These are phyloP conservation scores for Geotrichum restrictum DNA, from an alignment of 1,139 yeast species.

Conservation along the genomic window DNA sequence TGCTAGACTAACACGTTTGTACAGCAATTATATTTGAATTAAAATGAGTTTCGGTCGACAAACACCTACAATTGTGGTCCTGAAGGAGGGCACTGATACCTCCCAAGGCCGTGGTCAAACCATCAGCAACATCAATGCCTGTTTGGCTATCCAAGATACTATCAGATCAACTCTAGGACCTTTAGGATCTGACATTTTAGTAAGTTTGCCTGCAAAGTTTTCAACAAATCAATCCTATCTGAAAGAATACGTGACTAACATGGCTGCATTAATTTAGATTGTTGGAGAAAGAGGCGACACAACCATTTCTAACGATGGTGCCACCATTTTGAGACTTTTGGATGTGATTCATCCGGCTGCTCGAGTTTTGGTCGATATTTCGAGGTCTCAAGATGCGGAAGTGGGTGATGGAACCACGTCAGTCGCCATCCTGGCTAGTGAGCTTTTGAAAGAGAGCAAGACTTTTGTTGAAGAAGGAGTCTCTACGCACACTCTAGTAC, in stretches of 20 bases:
- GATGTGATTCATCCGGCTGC: slow-evolving; percentile 99
- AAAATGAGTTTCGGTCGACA: slow-evolving; percentile 86
- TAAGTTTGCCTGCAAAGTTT: slow-evolving; percentile 7
- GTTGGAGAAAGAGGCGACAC: slow-evolving; percentile 81
- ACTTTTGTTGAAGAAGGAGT: slow-evolving; percentile 92
- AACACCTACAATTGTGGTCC: slow-evolving; percentile 94
- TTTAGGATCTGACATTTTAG: slow-evolving; percentile 85
- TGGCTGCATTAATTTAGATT: slow-evolving; percentile 39
- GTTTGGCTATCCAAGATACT: slow-evolving; percentile 94
- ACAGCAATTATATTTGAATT: neutral
- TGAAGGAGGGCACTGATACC: slow-evolving; percentile 95
- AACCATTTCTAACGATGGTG: slow-evolving; percentile 96
- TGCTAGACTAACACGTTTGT: neutral
- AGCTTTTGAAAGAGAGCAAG: slow-evolving; percentile 84
- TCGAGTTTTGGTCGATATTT: slow-evolving; percentile 86
- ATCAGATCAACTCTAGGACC: slow-evolving; percentile 95
- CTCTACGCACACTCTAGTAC: slow-evolving; percentile 79
- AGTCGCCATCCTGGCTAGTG: slow-evolving; percentile 92
- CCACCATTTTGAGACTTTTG: slow-evolving; percentile 83
- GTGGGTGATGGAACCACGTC: slow-evolving; percentile 99
- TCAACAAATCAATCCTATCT: neutral
- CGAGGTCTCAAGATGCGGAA: slow-evolving; percentile 96
- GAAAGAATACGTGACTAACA: neutral
- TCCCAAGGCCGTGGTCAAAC: slow-evolving; percentile 97
- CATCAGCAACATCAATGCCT: slow-evolving; percentile 91